A percentile compares a stretch with the other conserved stretches of the same genome.
phyloP scores from a whole-genome alignment of 495 filamentous ascomycete genomes.

The Penicillium salamii region DNA sequence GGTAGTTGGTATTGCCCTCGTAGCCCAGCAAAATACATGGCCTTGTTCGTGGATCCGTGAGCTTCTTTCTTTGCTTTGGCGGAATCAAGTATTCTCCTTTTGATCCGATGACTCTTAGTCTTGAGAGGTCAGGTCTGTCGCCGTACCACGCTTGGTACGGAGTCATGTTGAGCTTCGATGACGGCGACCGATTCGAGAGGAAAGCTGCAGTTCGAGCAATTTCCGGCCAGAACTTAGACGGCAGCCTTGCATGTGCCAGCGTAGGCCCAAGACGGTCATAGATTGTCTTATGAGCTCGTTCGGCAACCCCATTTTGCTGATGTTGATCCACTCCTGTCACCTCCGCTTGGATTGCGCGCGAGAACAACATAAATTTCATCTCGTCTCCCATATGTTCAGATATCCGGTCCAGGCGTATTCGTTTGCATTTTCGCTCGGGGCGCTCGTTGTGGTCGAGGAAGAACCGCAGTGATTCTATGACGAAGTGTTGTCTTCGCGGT shows the following conservation, averaged over 20 bases:
- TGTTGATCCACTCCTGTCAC: conserved; percentile 16
- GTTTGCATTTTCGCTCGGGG: conserved; percentile 18
- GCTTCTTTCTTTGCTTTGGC: conserved; percentile 22
- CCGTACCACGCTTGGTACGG: conserved; percentile 25
- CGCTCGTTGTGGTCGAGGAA: conserved; percentile 21
- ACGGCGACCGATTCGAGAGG: conserved; percentile 20
- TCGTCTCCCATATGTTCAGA: conserved; percentile 18
- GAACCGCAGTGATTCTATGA: conserved; percentile 15
- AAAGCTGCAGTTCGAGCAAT: conserved; percentile 18
- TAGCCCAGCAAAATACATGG: conserved; percentile 21
- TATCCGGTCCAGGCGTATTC: conserved; percentile 19
- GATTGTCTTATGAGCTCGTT: conserved; percentile 20
- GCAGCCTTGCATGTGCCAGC: conserved; percentile 15
- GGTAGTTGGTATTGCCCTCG: conserved; percentile 23
- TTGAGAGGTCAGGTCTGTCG: conserved; percentile 23
- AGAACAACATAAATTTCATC: conserved; percentile 19
- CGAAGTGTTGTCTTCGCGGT: conserved; percentile 10
- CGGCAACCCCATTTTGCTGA: conserved; percentile 23
- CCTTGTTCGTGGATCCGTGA: conserved; percentile 18
- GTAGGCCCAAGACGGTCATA: conserved; percentile 14
- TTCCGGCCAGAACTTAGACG: conserved; percentile 21
- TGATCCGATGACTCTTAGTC: conserved; percentile 21
- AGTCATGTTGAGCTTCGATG: conserved; percentile 20
- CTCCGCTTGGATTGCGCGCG: conserved; percentile 16
- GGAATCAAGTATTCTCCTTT: conserved; percentile 16